Evolutionary conservation across 768 basidiomycete genomes (phyloP).

Genomic region (Rhizopogon vulgaris): DNA sequence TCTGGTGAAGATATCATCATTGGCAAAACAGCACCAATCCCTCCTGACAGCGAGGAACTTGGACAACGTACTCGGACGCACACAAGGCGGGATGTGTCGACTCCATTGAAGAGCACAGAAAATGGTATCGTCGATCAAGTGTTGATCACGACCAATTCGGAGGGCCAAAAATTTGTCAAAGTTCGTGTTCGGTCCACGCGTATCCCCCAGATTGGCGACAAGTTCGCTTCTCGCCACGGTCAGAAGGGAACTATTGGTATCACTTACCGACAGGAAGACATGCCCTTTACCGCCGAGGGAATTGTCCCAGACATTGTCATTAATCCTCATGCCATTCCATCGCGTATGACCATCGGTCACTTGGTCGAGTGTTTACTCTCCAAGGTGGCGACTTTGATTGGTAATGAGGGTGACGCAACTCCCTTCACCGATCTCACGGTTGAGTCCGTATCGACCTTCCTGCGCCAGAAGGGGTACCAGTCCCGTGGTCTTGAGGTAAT

Average conservation of each 20-base stretch:
- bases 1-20: conserved; percentile 98
- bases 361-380: conserved; percentile 97
- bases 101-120: conserved; percentile 96
- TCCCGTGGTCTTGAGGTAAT: conserved; percentile 96
- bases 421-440: conserved; percentile 98
- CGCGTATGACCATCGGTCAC: conserved; percentile 99
- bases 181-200: conserved; percentile 93
- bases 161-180: conserved; percentile 98
- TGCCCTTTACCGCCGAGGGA: conserved; percentile 98
- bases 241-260: conserved; percentile 99
- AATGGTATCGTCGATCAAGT: conserved; percentile 98
- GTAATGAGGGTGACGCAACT: conserved; percentile 97
- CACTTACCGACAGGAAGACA: conserved; percentile 98
- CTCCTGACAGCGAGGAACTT: conserved; percentile 93
- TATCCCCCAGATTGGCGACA: conserved; percentile 97
- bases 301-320: conserved; percentile 97
- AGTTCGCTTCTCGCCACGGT: conserved; percentile 98
- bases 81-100: conserved; percentile 93
- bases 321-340: conserved; percentile 99
- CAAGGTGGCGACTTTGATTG: conserved; percentile 93
- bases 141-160: conserved; percentile 90
- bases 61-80: conserved; percentile 94
- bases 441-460: conserved; percentile 90
- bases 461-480: conserved; percentile 89
- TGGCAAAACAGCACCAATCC: conserved; percentile 96